Evolutionary conservation across 805 yeast species (phyloP), one percentile per base, ranked within the genome.

Genomic region (Barnettozyma californica): DNA sequence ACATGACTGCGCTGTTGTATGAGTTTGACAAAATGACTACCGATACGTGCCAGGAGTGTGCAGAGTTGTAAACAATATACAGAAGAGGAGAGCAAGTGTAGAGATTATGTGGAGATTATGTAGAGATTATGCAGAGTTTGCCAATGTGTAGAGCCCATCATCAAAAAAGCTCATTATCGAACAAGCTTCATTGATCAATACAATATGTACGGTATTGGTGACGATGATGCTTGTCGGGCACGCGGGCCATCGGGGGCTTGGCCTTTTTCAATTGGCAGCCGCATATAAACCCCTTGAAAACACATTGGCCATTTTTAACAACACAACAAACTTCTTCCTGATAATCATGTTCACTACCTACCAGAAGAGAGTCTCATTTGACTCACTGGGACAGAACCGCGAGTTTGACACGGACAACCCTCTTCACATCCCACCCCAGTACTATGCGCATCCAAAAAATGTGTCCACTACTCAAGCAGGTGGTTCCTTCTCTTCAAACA

Each of bases 1-100:
- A 86, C 59, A 86, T 86, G 92, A 84, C 48, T 9, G 21, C 27
- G 18, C 14, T 45, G n/a, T 16, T 45, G 39, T 44, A 44, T 11
- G 45, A 34, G 21, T 41, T 48, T 33, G 47, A 43, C 23, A 25
- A 27, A 34, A 37, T 25, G 33, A 38, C 38, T 16, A 31, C 38
- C 5, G 34, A 18, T 8, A 9, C 19, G 18, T 44, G 38, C 40
- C 9, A 31, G 25, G 26, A 37, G 33, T 21, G 35, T 37, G 13
- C 41, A 5, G 25, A 29, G 20, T 10, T 20, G 20, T 26, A 40
- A 5, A 16, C 18, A 18, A 34, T n/a, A 18, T 6, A 10, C 31
- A 27, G 5, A 9, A 25, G 27, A 6, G 9, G 9, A 27, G 31
- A 9, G 13, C 13, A 11, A 27, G 4, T 27, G 36, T 33, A 33